Evolutionary conservation across 352 stramenopile genomes (phyloP).

Genomic region (Phytophthora hibernalis): DNA sequence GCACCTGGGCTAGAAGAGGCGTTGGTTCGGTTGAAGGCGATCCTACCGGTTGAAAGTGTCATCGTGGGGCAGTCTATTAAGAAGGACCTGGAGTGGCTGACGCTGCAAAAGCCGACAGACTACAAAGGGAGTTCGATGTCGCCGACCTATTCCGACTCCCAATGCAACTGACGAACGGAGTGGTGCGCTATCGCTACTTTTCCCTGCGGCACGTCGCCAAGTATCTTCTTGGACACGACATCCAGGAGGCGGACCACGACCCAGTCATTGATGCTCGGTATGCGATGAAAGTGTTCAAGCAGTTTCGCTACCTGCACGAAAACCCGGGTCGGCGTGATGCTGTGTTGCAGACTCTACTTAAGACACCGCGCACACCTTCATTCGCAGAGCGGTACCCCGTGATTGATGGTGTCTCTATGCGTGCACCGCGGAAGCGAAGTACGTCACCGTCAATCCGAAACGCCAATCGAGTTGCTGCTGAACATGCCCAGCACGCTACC

Average conservation of each 20-base stretch:
- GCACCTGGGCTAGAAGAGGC: conserved; percentile 80
- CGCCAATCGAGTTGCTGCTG: conserved; percentile 35
- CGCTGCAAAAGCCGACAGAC: conserved; percentile 79
- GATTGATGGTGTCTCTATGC: conserved; percentile 87
- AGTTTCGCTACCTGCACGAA: conserved; percentile 85
- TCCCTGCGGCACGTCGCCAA: conserved; percentile 86
- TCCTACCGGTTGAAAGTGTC: conserved; percentile 84
- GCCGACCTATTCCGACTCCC: conserved; percentile 86
- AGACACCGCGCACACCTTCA: conserved; percentile 84
- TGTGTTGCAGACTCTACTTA: conserved; percentile 82
- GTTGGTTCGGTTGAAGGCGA: conserved; percentile 71
- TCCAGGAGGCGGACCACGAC: conserved; percentile 87
- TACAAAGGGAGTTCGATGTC: conserved; percentile 91
- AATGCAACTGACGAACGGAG: conserved; percentile 75
- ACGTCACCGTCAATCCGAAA: conserved; percentile 52
- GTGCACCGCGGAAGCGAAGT: conserved; percentile 63
- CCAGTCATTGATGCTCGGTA: conserved; percentile 88
- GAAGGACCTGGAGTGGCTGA: conserved; percentile 93
- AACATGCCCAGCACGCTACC: conserved; percentile 31
- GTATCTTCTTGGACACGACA: conserved; percentile 80
- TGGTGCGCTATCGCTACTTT: conserved; percentile 87
- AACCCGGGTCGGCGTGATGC: conserved; percentile 75
- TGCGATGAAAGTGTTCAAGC: conserved; percentile 91
- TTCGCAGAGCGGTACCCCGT: conserved; percentile 85
- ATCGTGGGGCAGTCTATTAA: conserved; percentile 94